Base-by-base conservation (phyloP, 2,329 filamentous ascomycete genomes). In the Colletotrichum agaves region DNA sequence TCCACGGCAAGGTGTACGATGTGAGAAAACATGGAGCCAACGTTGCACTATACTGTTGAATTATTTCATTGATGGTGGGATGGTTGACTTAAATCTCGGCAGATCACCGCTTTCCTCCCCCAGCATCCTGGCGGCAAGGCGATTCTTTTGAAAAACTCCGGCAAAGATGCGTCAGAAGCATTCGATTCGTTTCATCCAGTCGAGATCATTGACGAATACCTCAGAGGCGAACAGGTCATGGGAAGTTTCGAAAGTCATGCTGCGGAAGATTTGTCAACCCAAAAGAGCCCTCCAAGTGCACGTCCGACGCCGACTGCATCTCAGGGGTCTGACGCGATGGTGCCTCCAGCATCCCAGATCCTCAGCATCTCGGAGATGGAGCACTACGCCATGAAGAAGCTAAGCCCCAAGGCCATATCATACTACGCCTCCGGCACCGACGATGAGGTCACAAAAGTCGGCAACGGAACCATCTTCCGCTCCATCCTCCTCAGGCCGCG, bases 351-450 rank as follows among this genome's bases (percentile, higher is more conserved):
- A 74, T 87, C 88, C 73, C 87, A 85, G 57, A 87, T 91, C 66
- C 82, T 97, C 58, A 97, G 95, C 74, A 82, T 97, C 59, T 87
- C 94, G 74, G 93, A 97, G 75, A 91, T 97, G 72, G 92, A 95
- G 77, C 84, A 86, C 53, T 85, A 90, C 8, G 93, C 93, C 13
- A 90, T 90, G 44, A 89, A 89, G 73, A 88, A 90, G 70, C 87
- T 97, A 57, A 90, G 87, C 72, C 85, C 87, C 70, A 95, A 94
- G 79, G 92, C 90, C 59, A 95, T 92, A 91, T 91, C 92, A 55
- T 97, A 97, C 81, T 97, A 97, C 81, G 94, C 87, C 78, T 96
- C 93, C 1, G 92, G 91, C 1, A 84, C 86, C 59, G 93, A 97
- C 77, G 93, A 97, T 77, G 83, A 93, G 37, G 77, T 87, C 72